phyloP scores from a whole-genome alignment of 2,329 filamentous ascomycete genomes.

The Cladosporium sp. region DNA sequence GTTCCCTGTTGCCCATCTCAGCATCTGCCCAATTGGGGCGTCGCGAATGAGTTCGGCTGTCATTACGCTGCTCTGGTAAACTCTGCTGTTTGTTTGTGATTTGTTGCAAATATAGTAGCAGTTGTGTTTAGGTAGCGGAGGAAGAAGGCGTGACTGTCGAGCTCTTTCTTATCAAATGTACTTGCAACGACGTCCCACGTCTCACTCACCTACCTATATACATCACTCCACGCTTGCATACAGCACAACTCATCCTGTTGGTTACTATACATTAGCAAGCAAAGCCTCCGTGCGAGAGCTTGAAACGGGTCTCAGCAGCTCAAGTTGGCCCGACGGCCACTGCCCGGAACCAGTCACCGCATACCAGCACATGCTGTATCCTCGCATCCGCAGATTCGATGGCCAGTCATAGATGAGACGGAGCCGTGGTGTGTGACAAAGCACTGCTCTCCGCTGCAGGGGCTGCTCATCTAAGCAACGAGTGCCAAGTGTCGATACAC shows the following conservation, averaged over 20 bases:
- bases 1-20: conserved; percentile 57
- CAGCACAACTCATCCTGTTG: not conserved
- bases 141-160: not conserved
- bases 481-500: not conserved
- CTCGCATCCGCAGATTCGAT: not conserved
- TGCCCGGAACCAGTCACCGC: conserved; percentile 2
- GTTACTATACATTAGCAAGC: conserved; percentile 11
- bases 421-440: conserved; percentile 1
- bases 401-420: not conserved
- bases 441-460: not conserved
- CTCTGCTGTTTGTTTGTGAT: not conserved
- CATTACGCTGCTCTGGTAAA: not conserved
- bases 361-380: not conserved
- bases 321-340: conserved; percentile 5
- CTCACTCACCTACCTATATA: conserved; percentile 10
- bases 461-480: conserved; percentile 1
- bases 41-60: conserved; percentile 48
- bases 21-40: conserved; percentile 59
- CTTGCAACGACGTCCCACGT: not conserved
- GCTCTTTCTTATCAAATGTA: not conserved
- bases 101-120: not conserved
- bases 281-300: not conserved
- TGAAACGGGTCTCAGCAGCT: not conserved
- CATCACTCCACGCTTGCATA: conserved; percentile 1
- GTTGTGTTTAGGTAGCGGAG: not conserved